Evolutionary conservation across 2,329 filamentous ascomycete genomes (phyloP).

Genomic region (Hymenoscyphus albidus): DNA sequence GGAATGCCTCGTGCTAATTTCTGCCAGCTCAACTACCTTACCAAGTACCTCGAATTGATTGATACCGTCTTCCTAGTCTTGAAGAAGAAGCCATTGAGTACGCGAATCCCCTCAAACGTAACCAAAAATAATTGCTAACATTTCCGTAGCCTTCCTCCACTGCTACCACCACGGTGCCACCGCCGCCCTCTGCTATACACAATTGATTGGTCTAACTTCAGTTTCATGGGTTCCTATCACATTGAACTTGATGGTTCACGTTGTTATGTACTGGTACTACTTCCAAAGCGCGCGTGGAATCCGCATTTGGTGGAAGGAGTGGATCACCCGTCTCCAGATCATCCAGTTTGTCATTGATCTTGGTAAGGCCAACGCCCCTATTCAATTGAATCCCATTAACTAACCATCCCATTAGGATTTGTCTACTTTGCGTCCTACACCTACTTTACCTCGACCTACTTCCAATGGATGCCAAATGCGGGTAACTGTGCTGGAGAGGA

Average conservation of each 20-base stretch:
- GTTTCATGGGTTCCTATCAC: slow-evolving; percentile 95
- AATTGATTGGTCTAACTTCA: slow-evolving; percentile 86
- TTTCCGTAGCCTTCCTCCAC: slow-evolving; percentile 76
- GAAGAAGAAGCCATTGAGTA: slow-evolving; percentile 98
- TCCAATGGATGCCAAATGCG: slow-evolving; percentile 73
- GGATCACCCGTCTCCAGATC: slow-evolving; percentile 97
- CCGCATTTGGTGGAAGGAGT: slow-evolving; percentile 99
- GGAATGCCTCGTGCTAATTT: slow-evolving; percentile 37
- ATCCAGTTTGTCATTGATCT: slow-evolving; percentile 96
- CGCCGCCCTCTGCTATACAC: slow-evolving; percentile 94
- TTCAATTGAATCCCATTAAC: neutral
- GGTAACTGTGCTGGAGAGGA: slow-evolving; percentile 93
- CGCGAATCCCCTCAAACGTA: slow-evolving; percentile 26
- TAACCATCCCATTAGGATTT: slow-evolving; percentile 59
- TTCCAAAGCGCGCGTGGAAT: slow-evolving; percentile 97
- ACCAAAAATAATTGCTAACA: slow-evolving; percentile 33
- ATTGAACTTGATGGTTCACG: slow-evolving; percentile 89
- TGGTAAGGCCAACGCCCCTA: slow-evolving; percentile 48
- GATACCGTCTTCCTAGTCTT: slow-evolving; percentile 96
- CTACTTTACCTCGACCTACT: slow-evolving; percentile 93
- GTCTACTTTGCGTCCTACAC: slow-evolving; percentile 99
- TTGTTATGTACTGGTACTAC: slow-evolving; percentile 99
- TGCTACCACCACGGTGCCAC: slow-evolving; percentile 98
- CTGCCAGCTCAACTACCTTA: slow-evolving; percentile 87
- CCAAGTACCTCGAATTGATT: slow-evolving; percentile 93